These are phyloP conservation scores for Butyriboletus loyo DNA, from an alignment of 768 basidiomycete species.

Conservation along the genomic window DNA sequence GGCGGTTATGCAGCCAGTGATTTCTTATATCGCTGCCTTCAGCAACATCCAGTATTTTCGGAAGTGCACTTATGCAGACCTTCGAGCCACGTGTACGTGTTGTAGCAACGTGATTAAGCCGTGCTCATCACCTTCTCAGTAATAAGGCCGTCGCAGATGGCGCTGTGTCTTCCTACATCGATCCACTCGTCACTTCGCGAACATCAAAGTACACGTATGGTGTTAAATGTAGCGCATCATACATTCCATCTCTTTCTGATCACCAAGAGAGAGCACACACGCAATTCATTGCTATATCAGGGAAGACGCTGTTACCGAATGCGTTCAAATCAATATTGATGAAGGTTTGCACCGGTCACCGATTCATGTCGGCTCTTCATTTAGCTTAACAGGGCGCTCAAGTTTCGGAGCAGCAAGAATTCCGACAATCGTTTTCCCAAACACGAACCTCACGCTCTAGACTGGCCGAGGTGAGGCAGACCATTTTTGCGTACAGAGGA, in stretches of 20 bases:
- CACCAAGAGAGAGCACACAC: conserved; percentile 34
- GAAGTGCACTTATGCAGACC: conserved; percentile 45
- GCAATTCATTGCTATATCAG: too few species aligned
- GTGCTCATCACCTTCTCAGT: conserved; percentile 19
- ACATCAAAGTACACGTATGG: conserved; percentile 43
- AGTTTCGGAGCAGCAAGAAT: conserved; percentile 22
- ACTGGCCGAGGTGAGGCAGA: neutral
- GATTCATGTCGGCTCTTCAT: neutral
- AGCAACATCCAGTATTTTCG: conserved; percentile 32
- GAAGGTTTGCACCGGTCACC: conserved; percentile 18
- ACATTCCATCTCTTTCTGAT: conserved; percentile 29
- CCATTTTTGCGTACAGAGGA: conserved; percentile 21
- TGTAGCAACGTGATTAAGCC: too few species aligned
- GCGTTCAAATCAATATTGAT: conserved; percentile 37
- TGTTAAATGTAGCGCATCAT: conserved; percentile 27
- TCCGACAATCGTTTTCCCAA: conserved; percentile 10
- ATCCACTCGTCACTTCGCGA: conserved; percentile 45
- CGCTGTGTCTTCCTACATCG: conserved; percentile 37
- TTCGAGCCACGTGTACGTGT: conserved; percentile 46
- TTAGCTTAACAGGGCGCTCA: conserved; percentile 4
- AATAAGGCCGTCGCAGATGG: conserved; percentile 53
- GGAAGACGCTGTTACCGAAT: conserved; percentile 32
- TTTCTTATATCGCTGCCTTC: conserved; percentile 43
- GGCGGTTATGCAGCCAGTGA: conserved; percentile 51
- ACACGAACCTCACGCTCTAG: neutral